Base-by-base conservation (phyloP, 2,329 filamentous ascomycete genomes). In the Exophiala dermatitidis region DNA sequence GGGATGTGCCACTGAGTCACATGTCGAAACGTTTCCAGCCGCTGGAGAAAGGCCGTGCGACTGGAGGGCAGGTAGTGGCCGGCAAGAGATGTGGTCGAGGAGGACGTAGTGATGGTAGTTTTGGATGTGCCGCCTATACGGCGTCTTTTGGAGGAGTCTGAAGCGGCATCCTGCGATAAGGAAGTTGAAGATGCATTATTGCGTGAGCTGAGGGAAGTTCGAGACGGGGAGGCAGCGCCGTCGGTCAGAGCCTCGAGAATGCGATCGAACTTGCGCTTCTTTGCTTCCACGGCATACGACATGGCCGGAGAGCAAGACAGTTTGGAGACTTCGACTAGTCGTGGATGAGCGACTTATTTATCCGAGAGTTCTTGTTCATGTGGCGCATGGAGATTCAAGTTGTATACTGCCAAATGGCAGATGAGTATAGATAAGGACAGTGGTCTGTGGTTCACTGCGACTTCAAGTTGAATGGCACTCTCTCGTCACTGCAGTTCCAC, bases 61-160 rank as follows among this genome's bases (percentile, higher is more conserved):
- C 93, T 90, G 72, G 84, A 87, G 0, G 93, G 91, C 50, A 87
- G 86, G 72, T 93, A 97, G 63, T 85, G 88, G 1, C 87, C 82
- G 19, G 64, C 65, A 29, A 65, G 58, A 1, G 69, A 63, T 2
- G 66, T 65, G 31, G 63, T 69, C 62, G 46, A 59, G 66, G 59
- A 60, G 66, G 59, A 60, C 69, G 60, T 62, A 60, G 57, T 50
- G 63, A 65, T 29, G 64, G 50, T 56, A 19, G 53, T 47, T 19
- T 45, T 50, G 2, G 60, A 53, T 19, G 50, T 55, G 26, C 62
- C 55, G 4, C 59, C 45, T 28, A 63, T 42, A 31, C 46, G 62
- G 34, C 53, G 63, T 52, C 61, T 44, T 38, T 63, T 63, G 8
- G 59, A 61, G 31, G 55, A 53, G 46, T 63, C 61, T 3, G 57